phyloP scores from a whole-genome alignment of 805 yeast genomes.

The Nakazawaea laoshanensis region DNA sequence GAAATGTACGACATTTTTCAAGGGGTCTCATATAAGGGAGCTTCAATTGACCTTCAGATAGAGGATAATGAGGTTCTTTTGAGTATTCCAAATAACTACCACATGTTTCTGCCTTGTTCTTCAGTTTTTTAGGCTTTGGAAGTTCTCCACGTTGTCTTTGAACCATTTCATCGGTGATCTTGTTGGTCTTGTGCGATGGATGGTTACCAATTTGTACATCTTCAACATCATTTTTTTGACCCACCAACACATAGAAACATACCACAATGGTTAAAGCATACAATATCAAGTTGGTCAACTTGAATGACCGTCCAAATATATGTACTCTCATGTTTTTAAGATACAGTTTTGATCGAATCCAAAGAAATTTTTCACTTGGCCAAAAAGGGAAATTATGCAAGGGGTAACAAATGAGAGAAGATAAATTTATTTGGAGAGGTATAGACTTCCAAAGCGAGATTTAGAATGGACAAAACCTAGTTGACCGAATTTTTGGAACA shows the following conservation, averaged over 20 bases:
- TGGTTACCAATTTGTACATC: no score
- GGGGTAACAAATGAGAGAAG: no score
- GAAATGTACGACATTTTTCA: slow-evolving; percentile 63
- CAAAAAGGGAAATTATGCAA: no score
- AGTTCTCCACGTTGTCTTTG: no score
- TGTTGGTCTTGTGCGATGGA: no score
- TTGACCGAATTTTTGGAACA: slow-evolving; percentile 7
- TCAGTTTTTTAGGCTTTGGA: slow-evolving; percentile 1
- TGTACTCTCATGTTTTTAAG: background rate
- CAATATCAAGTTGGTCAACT: background rate
- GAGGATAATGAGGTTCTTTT: slow-evolving; percentile 43
- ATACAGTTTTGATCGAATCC: no score
- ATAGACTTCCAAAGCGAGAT: no score
- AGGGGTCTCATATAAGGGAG: slow-evolving; percentile 76
- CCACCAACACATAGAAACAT: background rate
- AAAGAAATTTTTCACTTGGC: no score
- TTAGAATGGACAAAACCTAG: slow-evolving; percentile 6
- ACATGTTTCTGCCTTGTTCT: slow-evolving; percentile 26
- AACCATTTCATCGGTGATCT: no score
- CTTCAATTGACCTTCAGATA: slow-evolving; percentile 41
- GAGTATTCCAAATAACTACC: slow-evolving; percentile 61
- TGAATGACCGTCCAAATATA: background rate
- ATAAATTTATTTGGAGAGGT: no score
- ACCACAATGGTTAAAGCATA: background rate
- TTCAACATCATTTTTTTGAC: background rate